Evolutionary conservation across 345 rosid species (phyloP), one percentile per base, ranked within the genome.

Genomic region (Linum lewisii): DNA sequence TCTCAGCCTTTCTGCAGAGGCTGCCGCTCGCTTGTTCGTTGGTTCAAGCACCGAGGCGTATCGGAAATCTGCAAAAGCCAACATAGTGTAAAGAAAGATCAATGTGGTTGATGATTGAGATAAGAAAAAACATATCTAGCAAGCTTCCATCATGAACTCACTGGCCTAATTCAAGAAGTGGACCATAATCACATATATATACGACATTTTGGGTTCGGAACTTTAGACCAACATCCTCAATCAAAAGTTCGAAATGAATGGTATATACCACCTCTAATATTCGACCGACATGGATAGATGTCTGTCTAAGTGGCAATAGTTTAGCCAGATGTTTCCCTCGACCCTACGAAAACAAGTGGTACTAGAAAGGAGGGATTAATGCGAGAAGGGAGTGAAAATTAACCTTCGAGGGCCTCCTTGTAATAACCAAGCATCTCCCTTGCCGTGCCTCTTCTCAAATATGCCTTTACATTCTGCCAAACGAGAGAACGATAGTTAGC

Each of bases 41-140:
- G 98, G 98, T 68, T 88, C 98, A 25, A 88, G 93, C 68, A 88
- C 96, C 58, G 75, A 81, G 6, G 96, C 96, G 57, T 83, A 83
- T 73, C 69, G 81, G 82, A 88, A 92, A 84, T 92, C 98, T 92
- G 84, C 69, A 36, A 57, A 52, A n/a, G 9, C 4, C 45, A 22
- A 47, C 42, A 47, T 24, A 7, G 50, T 4, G 55, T 2, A 24
- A 4, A 2, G n/a, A 20, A 25, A 24, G 37, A 24, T 13, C 21
- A 26, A 24, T 21, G n/a, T n/a, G 23, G 14, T 21, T 26, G 14
- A 21, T 18, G 5, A 53, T 18, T 14, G 4, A 16, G n/a, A 38
- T 20, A 51, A 4, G 2, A 23, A 1, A 3, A 11, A 66, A 21
- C n/a, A n/a, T n/a, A n/a, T n/a, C n/a, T n/a, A n/a, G n/a, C n/a